These are phyloP conservation scores for Sporothrix pallida DNA, from an alignment of 2,329 filamentous ascomycete species.

Conservation along the genomic window DNA sequence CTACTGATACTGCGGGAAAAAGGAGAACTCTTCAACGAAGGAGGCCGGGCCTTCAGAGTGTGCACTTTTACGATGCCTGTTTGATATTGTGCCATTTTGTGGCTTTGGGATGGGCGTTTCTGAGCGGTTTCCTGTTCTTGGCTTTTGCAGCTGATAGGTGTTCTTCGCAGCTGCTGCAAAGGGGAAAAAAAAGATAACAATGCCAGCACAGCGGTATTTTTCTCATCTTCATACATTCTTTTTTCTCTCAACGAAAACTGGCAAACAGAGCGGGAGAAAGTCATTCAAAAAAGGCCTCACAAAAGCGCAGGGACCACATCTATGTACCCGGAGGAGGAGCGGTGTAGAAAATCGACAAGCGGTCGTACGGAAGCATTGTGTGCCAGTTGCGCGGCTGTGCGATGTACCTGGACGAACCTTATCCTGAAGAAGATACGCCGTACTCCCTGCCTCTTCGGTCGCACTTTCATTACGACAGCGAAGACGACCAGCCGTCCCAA, in stretches of 20 bases:
- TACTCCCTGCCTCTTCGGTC: no score
- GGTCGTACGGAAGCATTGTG: not conserved
- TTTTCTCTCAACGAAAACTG: not conserved
- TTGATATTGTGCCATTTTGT: not conserved
- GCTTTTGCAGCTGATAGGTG: not conserved
- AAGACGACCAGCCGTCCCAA: not conserved
- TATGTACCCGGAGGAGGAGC: constrained; percentile 7
- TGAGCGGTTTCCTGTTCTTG: no score
- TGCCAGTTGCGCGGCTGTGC: not conserved
- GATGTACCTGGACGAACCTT: not conserved
- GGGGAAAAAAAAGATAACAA: not conserved
- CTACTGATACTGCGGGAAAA: not conserved
- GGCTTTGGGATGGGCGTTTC: not conserved
- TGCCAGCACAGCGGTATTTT: not conserved
- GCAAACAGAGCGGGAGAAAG: not conserved
- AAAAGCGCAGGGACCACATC: not conserved
- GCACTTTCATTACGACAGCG: not conserved
- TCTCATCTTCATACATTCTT: not conserved
- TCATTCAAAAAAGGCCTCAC: not conserved
- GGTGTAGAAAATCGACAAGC: constrained; percentile 9
- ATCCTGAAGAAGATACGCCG: not conserved
- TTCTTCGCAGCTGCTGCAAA: not conserved
- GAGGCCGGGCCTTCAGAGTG: no score
- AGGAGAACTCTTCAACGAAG: not conserved
- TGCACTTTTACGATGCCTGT: not conserved